Evolutionary conservation across 192 early-diverging fungal genomes (phyloP), one percentile per base, ranked within the genome.

Genomic region (Mortierella hygrophila): DNA sequence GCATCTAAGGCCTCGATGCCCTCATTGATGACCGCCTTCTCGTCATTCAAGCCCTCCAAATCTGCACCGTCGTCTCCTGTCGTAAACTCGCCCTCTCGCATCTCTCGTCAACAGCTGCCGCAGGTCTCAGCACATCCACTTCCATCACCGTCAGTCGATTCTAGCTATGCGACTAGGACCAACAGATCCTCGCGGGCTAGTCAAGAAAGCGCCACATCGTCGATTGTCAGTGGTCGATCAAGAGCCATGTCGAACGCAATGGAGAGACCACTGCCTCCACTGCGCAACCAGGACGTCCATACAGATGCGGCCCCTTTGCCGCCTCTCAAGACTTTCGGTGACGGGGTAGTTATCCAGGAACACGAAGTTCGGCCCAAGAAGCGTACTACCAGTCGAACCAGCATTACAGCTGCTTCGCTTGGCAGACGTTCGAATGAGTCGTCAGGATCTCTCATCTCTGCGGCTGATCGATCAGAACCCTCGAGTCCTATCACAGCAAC

Each of bases 1-100:
- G 29, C 84, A 6, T 86, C 84, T n/a, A 86, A 86, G 65, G 78
- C 84, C 35, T 70, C 84, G 2, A 86, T 86, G 84, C 84, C 84
- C 18, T 86, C 84, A 37, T 63, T 86, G 16, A 86, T 86, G 79
- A 86, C 84, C 6, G 84, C 84, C 0, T 86, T 86, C 44, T 86
- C 84, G 21, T 68, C 78, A 16, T 81, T 86, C 70, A 86, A 86
- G 38, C 76, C 84, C 13, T 81, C 84, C 0, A 86, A 65, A 42
- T 86, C 84, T 11, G 71, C 70, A 35, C 84, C 84, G 3, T 81
- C 78, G 32, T 86, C 84, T 0, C 84, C 84, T n/a, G 20, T 72
- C 21, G 70, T 74, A 21, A 75, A 81, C 35, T 72, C 44, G 2
- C 55, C 79, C 1, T 38, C 41, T 15, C 75, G 46, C 40, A 13